phyloP scores from a whole-genome alignment of 495 filamentous ascomycete genomes.

The Letharia columbiana region DNA sequence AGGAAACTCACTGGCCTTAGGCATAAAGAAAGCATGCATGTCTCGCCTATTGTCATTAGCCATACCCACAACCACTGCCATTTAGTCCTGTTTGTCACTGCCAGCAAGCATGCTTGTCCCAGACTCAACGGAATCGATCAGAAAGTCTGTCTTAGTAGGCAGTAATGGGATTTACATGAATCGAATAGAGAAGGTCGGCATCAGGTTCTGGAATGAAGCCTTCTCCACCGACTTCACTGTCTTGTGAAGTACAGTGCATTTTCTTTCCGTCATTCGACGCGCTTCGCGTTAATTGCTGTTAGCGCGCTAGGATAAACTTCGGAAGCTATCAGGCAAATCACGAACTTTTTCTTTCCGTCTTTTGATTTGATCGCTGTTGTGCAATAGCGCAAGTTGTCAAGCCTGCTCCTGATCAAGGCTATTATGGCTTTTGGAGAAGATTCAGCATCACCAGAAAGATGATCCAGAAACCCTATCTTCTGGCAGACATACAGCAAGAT shows the following conservation, averaged over 20 bases:
- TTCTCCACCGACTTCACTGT: too few species aligned
- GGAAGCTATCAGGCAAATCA: slow-evolving; percentile 2
- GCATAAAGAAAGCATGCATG: slow-evolving; percentile 38
- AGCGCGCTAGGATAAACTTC: slow-evolving; percentile 5
- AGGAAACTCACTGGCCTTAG: slow-evolving; percentile 23
- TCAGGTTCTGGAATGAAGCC: neutral
- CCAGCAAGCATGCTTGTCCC: neutral
- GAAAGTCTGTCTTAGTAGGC: neutral
- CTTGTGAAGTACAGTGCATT: neutral
- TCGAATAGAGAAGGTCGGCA: neutral
- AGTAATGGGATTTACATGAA: neutral
- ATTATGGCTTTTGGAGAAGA: neutral
- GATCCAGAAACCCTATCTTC: slow-evolving; percentile 44
- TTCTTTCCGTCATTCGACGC: neutral
- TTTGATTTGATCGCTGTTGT: neutral
- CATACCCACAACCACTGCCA: slow-evolving; percentile 24
- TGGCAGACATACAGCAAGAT: slow-evolving; percentile 59
- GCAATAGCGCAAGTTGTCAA: neutral
- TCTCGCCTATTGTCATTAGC: slow-evolving; percentile 24
- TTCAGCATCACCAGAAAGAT: slow-evolving; percentile 16
- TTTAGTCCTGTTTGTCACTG: neutral
- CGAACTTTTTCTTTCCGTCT: slow-evolving; percentile 7
- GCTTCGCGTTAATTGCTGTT: slow-evolving; percentile 8
- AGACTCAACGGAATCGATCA: neutral
- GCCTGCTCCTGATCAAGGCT: neutral